Evolutionary conservation across 2,329 filamentous ascomycete species (phyloP), one percentile per base, ranked within the genome.

Genomic region (Exophiala viscosa): DNA sequence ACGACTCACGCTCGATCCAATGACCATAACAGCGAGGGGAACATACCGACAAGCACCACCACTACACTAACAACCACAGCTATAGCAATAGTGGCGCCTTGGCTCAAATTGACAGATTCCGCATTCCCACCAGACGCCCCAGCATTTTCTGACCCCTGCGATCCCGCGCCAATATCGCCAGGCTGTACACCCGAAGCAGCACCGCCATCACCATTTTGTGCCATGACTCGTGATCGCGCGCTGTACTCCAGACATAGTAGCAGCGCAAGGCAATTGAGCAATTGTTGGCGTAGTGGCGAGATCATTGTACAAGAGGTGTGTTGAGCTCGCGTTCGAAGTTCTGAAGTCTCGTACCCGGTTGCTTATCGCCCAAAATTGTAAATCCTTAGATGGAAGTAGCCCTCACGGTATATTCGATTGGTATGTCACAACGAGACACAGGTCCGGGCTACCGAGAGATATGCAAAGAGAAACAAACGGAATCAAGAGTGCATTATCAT

Each of bases 71-170:
- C 86, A 3, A 90, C 80, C 10, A 88, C 76, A 50, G 89, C 83
- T 60, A 93, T 90, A 43, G 87, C 87, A 52, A 88, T 78, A 63
- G 90, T 74, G 11, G 80, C 88, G 15, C 85, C 86, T 34, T 76
- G 82, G 2, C 86, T 88, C 17, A 93, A 70, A 34, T 75, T 75
- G 60, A 87, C 78, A 13, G 78, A 81, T 5, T 81, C 79, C 17
- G 76, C 76, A 55, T 78, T 80, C 13, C 76, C 69, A 14, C 88
- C 87, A 34, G 81, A 79, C 13, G 87, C 87, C 18, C 88, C 88
- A 32, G 80, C 79, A 55, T 72, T 74, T 54, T 81, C 78, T 14
- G 67, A 67, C 28, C 63, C 60, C 20, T 65, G 67, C 13, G 40
- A 23, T 23, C 71, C 70, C 20, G 51, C 39, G 11, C 58, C 58